These are phyloP conservation scores for Exophiala calicioides DNA, from an alignment of 2,329 filamentous ascomycete species.

Conservation along the genomic window DNA sequence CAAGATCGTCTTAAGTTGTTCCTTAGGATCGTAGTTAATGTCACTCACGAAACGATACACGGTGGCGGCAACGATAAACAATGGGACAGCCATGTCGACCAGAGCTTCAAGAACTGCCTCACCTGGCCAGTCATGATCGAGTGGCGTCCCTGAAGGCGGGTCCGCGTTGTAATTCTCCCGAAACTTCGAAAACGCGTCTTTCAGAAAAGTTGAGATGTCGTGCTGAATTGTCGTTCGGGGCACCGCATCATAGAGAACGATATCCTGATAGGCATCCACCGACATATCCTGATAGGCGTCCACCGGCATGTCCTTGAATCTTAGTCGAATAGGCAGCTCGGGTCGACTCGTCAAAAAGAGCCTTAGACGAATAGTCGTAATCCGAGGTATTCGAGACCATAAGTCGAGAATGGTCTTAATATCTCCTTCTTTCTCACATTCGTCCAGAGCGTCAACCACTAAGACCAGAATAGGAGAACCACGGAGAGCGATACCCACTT, in stretches of 20 bases:
- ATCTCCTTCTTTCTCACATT: constrained; percentile 33
- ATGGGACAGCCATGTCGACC: constrained; percentile 33
- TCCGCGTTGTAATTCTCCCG: constrained; percentile 8
- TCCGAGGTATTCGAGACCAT: constrained; percentile 16
- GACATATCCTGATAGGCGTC: constrained; percentile 20
- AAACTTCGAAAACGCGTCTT: constrained; percentile 1
- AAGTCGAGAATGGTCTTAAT: constrained; percentile 30
- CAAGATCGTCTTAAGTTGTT: constrained; percentile 1
- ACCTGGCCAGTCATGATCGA: constrained; percentile 25
- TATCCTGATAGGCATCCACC: constrained; percentile 25
- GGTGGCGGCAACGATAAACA: constrained; percentile 36
- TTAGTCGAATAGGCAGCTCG: constrained; percentile 30
- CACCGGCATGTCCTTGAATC: constrained; percentile 28
- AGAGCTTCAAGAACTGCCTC: constrained; percentile 30
- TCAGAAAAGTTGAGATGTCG: background rate
- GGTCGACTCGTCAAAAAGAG: constrained; percentile 37
- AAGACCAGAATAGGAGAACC: no score
- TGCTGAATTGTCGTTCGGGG: constrained; percentile 23
- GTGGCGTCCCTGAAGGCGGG: constrained; percentile 14
- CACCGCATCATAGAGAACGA: constrained; percentile 33
- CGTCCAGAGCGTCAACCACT: constrained; percentile 36
- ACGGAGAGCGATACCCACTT: no score
- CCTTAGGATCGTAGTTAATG: constrained; percentile 18
- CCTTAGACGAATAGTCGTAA: constrained; percentile 26
- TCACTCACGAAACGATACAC: constrained; percentile 35